Base-by-base conservation (phyloP, 805 yeast species). In the Yamadazyma paraphyllophila region DNA sequence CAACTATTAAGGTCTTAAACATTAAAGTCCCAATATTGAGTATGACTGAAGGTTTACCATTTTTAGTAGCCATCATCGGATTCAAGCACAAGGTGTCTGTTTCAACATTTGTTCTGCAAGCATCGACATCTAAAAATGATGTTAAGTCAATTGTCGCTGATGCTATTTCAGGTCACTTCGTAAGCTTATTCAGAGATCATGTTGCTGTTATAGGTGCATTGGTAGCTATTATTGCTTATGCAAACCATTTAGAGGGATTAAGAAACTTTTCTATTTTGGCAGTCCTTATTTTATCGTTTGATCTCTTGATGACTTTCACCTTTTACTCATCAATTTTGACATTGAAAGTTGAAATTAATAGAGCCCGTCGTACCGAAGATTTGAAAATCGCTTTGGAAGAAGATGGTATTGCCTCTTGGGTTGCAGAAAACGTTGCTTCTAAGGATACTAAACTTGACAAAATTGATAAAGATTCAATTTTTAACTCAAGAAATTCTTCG, bases 21-120 rank as follows among this genome's bases (percentile, higher is more conserved):
- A 68, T 80, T 38, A 77, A 77, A 41, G 83, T 92, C 27, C 82
- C 96, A 7, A 71, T 88, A 45, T 70, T 87, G 45, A 81, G 88
- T 45, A 73, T 92, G 53, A 80, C 90, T 46, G 97, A 92, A 68
- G 97, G 97, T 29, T 68, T 92, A 38, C 99, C 99, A 16, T 92
- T 92, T 65, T 77, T 92, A 59, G 96, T 92, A 16, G 89, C 96
- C 15, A 83, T 89, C 4, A 81, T 92, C 59, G 99, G 98, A 1
- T 92, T 92, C 67, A 90, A 88, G 61, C 86, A 88, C 62, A 89
- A 91, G 58, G 78, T 88, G 14, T 73, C 80, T 10, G 75, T 90
- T 51, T 85, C 97, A 1, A 68, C 77, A 15, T 77, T 79, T 38
- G 82, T 84, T 17, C 58, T 79, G 55, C 63, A 67, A 33, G 69